Conservation (phyloP, 176 grass and related monocot species). For the Olyra latifolia region DNA sequence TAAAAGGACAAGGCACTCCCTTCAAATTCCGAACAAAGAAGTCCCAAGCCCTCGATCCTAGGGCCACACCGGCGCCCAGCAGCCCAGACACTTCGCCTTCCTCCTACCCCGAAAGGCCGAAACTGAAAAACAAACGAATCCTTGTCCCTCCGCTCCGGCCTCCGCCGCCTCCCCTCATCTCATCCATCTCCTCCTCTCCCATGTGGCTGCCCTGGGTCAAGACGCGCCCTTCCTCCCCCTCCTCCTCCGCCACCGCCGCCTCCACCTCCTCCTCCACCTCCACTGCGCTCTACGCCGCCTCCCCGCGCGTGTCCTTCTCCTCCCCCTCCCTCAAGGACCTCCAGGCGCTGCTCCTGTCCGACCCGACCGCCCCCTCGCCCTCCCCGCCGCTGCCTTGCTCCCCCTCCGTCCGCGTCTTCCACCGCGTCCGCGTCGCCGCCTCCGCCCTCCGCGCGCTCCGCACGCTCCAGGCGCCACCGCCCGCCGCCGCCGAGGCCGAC, state of each 20-base stretch:
- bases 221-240: slow-evolving; percentile 41
- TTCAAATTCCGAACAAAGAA: slow-evolving; percentile 35
- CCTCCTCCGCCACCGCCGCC: slow-evolving; percentile 15
- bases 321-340: slow-evolving; percentile 68
- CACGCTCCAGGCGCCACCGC: slow-evolving; percentile 31
- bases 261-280: slow-evolving; percentile 7
- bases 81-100: background rate
- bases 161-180: background rate
- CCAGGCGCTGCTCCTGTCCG: slow-evolving; percentile 52
- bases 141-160: slow-evolving; percentile 7
- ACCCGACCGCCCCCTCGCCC: background rate
- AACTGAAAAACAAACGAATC: slow-evolving; percentile 45
- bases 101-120: background rate
- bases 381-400: slow-evolving; percentile 21
- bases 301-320: slow-evolving; percentile 54
- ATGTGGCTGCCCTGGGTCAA: slow-evolving; percentile 79
- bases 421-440: slow-evolving; percentile 52
- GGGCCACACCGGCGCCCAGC: slow-evolving; percentile 25
- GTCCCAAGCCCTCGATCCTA: background rate
- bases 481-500: slow-evolving; percentile 35
- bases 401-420: slow-evolving; percentile 48
- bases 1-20: background rate
- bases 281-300: slow-evolving; percentile 29
- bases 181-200: slow-evolving; percentile 34
- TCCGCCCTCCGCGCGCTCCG: slow-evolving; percentile 53